Evolutionary conservation across 768 basidiomycete species (phyloP).

Genomic region (Mycena galopus): DNA sequence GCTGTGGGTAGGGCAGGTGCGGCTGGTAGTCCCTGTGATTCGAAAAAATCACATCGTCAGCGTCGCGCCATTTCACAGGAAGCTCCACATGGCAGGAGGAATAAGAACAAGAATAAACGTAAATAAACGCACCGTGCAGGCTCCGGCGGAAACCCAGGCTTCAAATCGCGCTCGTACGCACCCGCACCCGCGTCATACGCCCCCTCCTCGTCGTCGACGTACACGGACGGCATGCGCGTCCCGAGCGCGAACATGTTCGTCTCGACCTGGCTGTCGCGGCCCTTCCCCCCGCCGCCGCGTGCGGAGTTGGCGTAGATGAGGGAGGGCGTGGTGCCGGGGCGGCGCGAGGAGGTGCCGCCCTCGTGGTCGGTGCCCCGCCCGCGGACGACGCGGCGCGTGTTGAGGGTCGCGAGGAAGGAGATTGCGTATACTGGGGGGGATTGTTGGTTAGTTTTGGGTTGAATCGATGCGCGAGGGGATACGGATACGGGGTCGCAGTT

Average conservation of each 20-base stretch:
- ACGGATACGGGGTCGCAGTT: not conserved
- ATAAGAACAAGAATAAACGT: not conserved
- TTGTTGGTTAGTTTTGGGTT: no score
- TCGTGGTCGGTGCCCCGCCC: slow-evolving; percentile 69
- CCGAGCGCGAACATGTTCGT: slow-evolving; percentile 67
- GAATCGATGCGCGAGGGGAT: slow-evolving; percentile 66
- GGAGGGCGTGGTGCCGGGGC: not conserved
- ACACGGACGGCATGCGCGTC: slow-evolving; percentile 54
- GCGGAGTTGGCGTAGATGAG: no score
- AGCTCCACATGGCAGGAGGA: no score
- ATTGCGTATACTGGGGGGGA: slow-evolving; percentile 60
- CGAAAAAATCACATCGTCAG: no score
- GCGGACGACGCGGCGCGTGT: slow-evolving; percentile 67
- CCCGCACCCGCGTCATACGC: not conserved
- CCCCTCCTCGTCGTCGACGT: not conserved
- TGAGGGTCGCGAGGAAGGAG: slow-evolving; percentile 75
- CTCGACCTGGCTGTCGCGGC: slow-evolving; percentile 39
- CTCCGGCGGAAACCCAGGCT: not conserved
- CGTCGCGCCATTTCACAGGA: no score
- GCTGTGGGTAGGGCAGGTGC: no score
- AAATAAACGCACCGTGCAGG: not conserved
- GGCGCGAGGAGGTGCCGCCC: slow-evolving; percentile 34
- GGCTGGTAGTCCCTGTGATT: no score
- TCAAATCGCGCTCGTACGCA: not conserved
- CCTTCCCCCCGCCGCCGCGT: slow-evolving; percentile 17